Base-by-base conservation (phyloP, 805 yeast genomes). In the Starmerella floris region DNA sequence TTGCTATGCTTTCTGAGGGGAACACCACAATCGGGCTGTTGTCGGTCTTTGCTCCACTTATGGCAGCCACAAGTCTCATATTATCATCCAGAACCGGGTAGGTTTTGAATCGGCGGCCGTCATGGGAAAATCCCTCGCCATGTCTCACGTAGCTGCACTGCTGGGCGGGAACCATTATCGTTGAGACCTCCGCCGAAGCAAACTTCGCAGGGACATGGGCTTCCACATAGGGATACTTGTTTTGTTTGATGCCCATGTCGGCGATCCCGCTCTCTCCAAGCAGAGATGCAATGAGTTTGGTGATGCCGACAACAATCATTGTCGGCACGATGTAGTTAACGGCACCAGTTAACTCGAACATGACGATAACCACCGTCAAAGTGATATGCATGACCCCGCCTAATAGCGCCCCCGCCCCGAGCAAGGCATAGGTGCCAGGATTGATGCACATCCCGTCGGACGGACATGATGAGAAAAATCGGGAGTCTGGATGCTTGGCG, bases 311-410 rank as follows among this genome's bases (percentile, higher is more conserved):
- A 0, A 84, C 93, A 40, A 91, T 80, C 98, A 91, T 91, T 0
- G 94, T 83, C 2, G 99, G 99, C 11, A 93, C 71, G 46, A 91
- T 82, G 57, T 83, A 91, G 38, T 80, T 74, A 42, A 87, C 66
- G 1, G 98, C 98, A 26, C 98, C 99, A 0, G 99, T 91, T 42
- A 91, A 64, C 62, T 91, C 97, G 62, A 87, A 83, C 94, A 91
- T 85, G 33, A 93, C 80, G 15, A 91, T 83, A 2, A 87, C 97
- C 19, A 88, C 96, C 0, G 97, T 79, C 9, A 91, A 78, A 0
- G 95, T 83, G 46, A 91, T 65, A 56, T 88, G 87, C 22, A 96
- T 91, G 28, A 91, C 88, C 2, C 99, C 99, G 59, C 93, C 77
- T 35, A 91, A 67, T 0, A 95, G 81, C 3, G 96, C 94, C 0